These are phyloP conservation scores for Boletales sp. DNA, from an alignment of 768 basidiomycete genomes.

Conservation along the genomic window DNA sequence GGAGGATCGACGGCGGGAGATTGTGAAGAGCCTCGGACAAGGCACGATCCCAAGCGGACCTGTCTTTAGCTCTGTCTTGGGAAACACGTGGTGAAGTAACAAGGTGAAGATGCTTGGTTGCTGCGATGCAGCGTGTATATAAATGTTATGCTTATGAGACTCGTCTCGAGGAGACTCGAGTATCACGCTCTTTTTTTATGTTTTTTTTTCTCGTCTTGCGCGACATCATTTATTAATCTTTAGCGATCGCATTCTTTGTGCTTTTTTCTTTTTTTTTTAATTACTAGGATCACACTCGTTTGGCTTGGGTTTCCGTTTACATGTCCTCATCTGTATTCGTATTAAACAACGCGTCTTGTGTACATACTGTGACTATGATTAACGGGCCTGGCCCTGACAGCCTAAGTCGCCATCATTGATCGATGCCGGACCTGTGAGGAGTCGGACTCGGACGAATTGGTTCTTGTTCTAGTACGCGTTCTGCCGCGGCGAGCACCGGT, in stretches of 20 bases:
- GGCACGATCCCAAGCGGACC: slow-evolving; percentile 21
- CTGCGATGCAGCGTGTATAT: no score
- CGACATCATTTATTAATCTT: slow-evolving; percentile 5
- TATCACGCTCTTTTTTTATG: slow-evolving; percentile 16
- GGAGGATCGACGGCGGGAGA: slow-evolving; percentile 70
- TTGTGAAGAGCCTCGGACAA: slow-evolving; percentile 51
- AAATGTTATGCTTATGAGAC: no score
- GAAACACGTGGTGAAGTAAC: slow-evolving; percentile 2
- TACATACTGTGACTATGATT: no score
- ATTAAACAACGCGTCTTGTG: background rate
- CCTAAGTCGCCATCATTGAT: no score
- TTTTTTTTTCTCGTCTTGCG: background rate
- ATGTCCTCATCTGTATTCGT: slow-evolving; percentile 10
- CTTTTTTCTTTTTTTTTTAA: background rate
- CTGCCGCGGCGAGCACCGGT: no score
- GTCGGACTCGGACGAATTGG: no score
- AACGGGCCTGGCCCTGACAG: no score
- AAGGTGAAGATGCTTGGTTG: background rate
- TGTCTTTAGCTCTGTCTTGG: slow-evolving; percentile 7
- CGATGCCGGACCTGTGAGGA: no score
- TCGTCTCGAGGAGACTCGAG: slow-evolving; percentile 11
- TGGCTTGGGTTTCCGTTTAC: slow-evolving; percentile 3
- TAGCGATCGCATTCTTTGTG: slow-evolving; percentile 1
- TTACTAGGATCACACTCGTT: slow-evolving; percentile 1
- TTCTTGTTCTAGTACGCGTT: no score